A percentile compares a stretch with the other conserved stretches of the same genome.
phyloP scores from a whole-genome alignment of 495 filamentous ascomycete species.

The Penicillium psychrofluorescens region DNA sequence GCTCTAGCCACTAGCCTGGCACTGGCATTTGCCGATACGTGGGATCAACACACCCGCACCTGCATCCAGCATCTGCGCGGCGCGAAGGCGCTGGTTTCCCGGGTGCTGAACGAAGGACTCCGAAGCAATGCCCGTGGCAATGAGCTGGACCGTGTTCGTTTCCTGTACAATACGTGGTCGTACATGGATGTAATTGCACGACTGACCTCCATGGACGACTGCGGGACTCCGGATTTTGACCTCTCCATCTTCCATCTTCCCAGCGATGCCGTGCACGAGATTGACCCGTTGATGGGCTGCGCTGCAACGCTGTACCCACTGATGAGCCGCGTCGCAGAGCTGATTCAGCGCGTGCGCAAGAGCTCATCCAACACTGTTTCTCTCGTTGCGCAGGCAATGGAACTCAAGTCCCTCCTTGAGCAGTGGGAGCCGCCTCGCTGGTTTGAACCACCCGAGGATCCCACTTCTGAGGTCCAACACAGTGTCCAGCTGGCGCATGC shows the following conservation, averaged over 20 bases:
- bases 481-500: constrained; percentile 67
- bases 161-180: constrained; percentile 71
- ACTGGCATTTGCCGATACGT: constrained; percentile 70
- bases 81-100: constrained; percentile 57
- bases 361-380: constrained; percentile 50
- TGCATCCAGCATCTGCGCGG: constrained; percentile 69
- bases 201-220: constrained; percentile 58
- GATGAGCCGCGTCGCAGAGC: constrained; percentile 60
- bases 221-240: constrained; percentile 49
- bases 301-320: constrained; percentile 67
- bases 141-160: constrained; percentile 52
- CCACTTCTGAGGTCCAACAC: constrained; percentile 56
- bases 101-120: constrained; percentile 41
- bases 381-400: constrained; percentile 58
- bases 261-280: constrained; percentile 41
- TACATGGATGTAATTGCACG: constrained; percentile 80
- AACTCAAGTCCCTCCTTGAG: constrained; percentile 56
- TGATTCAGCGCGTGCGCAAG: constrained; percentile 58
- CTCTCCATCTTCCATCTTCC: constrained; percentile 31
- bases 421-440: constrained; percentile 53
- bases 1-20: constrained; percentile 69
- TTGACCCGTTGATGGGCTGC: constrained; percentile 74
- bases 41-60: constrained; percentile 69
- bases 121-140: constrained; percentile 22
- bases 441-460: constrained; percentile 61